These are phyloP conservation scores for Boletellus emodensis DNA, from an alignment of 768 basidiomycete genomes.

Conservation along the genomic window DNA sequence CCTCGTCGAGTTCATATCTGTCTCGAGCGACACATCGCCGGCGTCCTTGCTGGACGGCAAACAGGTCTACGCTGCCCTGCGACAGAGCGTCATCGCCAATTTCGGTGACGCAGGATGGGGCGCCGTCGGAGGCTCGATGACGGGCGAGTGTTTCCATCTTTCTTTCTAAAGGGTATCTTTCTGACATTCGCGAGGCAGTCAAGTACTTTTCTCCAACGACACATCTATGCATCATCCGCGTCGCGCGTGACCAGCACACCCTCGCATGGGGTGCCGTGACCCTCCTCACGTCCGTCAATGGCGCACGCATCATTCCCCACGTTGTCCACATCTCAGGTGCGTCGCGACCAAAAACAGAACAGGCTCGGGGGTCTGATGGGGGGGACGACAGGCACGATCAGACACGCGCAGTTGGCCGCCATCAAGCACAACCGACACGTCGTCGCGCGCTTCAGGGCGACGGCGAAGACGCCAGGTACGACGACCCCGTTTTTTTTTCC, in stretches of 20 bases:
- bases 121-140: constrained; percentile 65
- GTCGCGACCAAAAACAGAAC: constrained; percentile 20
- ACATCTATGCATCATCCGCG: constrained; percentile 80
- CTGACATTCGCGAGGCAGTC: constrained; percentile 45
- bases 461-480: constrained; percentile 51
- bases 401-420: too few species aligned
- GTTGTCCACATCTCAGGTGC: constrained; percentile 79
- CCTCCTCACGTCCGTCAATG: constrained; percentile 60
- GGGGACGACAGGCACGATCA: too few species aligned
- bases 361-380: neutral
- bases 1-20: constrained; percentile 74
- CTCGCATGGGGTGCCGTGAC: constrained; percentile 80
- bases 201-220: constrained; percentile 87
- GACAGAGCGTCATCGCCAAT: constrained; percentile 62
- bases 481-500: too few species aligned
- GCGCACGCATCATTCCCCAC: constrained; percentile 59
- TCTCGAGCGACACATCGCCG: constrained; percentile 23
- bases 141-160: constrained; percentile 41
- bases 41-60: too few species aligned
- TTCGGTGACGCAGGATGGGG: constrained; percentile 91
- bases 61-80: constrained; percentile 65
- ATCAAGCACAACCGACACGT: constrained; percentile 62
- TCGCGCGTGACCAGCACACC: constrained; percentile 75
- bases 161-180: neutral
- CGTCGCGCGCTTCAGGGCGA: constrained; percentile 61